phyloP scores from a whole-genome alignment of 805 yeast species.

The Metschnikowia koreensis region DNA sequence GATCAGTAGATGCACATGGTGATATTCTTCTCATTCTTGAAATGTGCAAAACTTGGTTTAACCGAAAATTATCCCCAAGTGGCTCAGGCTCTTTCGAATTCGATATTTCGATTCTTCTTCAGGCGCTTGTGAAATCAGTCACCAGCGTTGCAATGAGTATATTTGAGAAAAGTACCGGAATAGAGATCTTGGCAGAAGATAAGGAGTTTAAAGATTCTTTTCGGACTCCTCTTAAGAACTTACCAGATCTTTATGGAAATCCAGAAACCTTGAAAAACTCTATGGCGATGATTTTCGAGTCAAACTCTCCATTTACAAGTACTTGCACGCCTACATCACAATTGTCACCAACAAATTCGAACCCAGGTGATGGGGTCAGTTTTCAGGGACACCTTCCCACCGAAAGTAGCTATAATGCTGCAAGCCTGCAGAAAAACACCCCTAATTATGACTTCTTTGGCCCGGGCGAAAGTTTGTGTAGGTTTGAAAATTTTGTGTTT shows the following conservation, averaged over 20 bases:
- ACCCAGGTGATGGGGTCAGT: neutral
- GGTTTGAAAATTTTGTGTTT: neutral
- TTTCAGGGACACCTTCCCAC: neutral
- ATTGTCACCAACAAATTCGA: neutral
- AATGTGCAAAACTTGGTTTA: conserved; percentile 9
- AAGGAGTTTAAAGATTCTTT: conserved; percentile 18
- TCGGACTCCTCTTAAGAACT: conserved; percentile 9
- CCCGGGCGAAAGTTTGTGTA: neutral
- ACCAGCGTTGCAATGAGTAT: conserved; percentile 22
- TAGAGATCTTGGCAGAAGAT: conserved; percentile 16
- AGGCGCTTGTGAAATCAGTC: conserved; percentile 22
- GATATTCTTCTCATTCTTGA: conserved; percentile 32
- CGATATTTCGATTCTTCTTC: conserved; percentile 15
- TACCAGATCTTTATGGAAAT: conserved; percentile 18
- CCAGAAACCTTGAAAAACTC: conserved; percentile 4
- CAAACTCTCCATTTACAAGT: conserved; percentile 12
- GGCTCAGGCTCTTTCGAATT: neutral
- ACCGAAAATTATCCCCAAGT: conserved; percentile 10
- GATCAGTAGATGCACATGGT: conserved; percentile 22
- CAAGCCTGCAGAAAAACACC: neutral
- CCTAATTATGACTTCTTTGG: neutral
- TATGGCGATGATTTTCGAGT: neutral
- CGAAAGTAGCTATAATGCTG: neutral
- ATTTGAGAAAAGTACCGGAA: conserved; percentile 20
- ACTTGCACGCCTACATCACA: conserved; percentile 1